Evolutionary conservation across 2,329 filamentous ascomycete species (phyloP).

Genomic region (Nannizziopsis barbatae): DNA sequence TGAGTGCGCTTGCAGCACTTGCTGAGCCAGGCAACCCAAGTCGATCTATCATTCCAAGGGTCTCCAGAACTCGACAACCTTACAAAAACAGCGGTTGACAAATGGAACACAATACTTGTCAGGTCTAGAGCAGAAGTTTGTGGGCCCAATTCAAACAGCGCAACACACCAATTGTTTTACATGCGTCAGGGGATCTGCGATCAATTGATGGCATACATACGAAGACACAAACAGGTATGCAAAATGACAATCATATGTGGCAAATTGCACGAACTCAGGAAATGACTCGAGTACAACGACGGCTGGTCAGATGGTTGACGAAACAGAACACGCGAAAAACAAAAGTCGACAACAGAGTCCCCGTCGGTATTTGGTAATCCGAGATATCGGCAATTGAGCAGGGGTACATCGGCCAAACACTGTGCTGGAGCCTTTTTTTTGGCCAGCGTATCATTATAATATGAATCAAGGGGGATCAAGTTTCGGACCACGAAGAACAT

Average conservation of each 20-base stretch:
- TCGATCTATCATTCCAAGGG: neutral
- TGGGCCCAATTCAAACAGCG: neutral
- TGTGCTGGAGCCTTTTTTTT: neutral
- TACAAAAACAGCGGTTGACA: constrained; percentile 1
- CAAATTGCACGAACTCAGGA: constrained; percentile 8
- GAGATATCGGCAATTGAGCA: constrained; percentile 8
- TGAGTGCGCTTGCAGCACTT: neutral
- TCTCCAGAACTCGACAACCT: neutral
- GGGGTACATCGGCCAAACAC: constrained; percentile 1
- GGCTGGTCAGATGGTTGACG: neutral
- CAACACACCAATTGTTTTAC: neutral
- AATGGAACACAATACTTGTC: neutral
- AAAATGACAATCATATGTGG: constrained; percentile 2
- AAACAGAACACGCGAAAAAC: neutral
- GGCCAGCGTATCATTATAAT: neutral
- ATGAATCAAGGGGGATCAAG: neutral
- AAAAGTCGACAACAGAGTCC: neutral
- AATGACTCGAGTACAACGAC: neutral
- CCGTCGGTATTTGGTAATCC: constrained; percentile 7
- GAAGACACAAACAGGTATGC: neutral
- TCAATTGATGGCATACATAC: constrained; percentile 2
- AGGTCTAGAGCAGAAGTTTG: neutral
- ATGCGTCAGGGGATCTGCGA: neutral
- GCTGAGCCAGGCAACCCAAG: neutral
- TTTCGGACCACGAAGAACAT: neutral